Conservation (phyloP, 129 eudicot genomes). For the Lonicera japonica region DNA sequence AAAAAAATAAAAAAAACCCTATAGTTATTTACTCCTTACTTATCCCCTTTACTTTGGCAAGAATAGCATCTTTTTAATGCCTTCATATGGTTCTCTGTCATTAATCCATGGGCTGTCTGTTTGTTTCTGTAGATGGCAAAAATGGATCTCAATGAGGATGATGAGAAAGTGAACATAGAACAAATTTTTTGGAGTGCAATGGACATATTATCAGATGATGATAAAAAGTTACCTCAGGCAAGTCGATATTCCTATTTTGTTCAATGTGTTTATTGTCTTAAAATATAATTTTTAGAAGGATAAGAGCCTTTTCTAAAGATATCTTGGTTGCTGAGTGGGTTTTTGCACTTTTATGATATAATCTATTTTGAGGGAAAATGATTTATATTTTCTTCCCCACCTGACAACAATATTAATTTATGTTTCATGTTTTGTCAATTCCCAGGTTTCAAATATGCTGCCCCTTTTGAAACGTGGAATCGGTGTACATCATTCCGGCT, state of each 20-base stretch:
- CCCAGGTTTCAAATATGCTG: slow-evolving; percentile 89
- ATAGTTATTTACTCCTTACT: too few species aligned
- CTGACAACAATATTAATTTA: not conserved
- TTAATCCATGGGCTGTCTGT: not conserved
- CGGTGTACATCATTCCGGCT: slow-evolving; percentile 98
- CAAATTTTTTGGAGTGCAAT: slow-evolving; percentile 99
- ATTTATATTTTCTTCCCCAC: too few species aligned
- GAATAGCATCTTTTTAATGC: too few species aligned
- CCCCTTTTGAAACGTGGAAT: slow-evolving; percentile 98
- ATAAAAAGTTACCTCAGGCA: slow-evolving; percentile 94
- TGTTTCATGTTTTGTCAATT: slow-evolving; percentile 1
- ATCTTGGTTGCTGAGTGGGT: not conserved
- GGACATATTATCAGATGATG: slow-evolving; percentile 99
- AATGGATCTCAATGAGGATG: slow-evolving; percentile 89
- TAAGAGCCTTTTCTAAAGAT: too few species aligned
- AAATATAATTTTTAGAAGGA: too few species aligned
- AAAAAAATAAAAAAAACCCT: too few species aligned
- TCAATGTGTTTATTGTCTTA: not conserved
- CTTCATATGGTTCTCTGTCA: not conserved
- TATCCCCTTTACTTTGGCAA: too few species aligned
- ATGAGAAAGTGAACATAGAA: slow-evolving; percentile 84
- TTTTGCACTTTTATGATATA: not conserved
- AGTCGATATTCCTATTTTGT: slow-evolving; percentile 12
- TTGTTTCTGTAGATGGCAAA: slow-evolving; percentile 68
- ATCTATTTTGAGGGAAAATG: not conserved